Evolutionary conservation across 1,284 basidiomycete genomes (phyloP).

Genomic region (Cryptococcus sp.): DNA sequence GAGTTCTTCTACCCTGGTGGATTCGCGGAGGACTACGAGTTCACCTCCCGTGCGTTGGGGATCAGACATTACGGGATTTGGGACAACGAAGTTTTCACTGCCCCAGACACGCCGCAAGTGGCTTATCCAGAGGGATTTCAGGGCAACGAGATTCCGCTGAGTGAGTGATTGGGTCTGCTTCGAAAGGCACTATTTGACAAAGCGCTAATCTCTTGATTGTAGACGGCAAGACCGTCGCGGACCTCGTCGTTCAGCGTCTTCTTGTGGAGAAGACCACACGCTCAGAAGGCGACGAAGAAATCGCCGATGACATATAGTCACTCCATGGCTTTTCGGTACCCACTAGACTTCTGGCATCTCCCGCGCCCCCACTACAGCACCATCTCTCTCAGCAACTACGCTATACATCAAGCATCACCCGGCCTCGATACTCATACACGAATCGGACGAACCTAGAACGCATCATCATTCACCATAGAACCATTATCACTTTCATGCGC

Average conservation of each 20-base stretch:
- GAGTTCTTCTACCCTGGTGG: slow-evolving; percentile 75
- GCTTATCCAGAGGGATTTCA: slow-evolving; percentile 55
- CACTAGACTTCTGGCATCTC: too few relatives aligned
- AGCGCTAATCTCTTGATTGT: background rate
- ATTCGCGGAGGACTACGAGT: slow-evolving; percentile 77
- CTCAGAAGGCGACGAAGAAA: slow-evolving; percentile 8
- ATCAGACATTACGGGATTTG: slow-evolving; percentile 75
- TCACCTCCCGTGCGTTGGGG: slow-evolving; percentile 64
- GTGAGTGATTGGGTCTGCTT: slow-evolving; percentile 27
- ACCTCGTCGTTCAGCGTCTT: slow-evolving; percentile 49
- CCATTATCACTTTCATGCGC: too few relatives aligned
- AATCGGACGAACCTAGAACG: too few relatives aligned
- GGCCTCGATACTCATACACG: too few relatives aligned
- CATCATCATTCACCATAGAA: too few relatives aligned
- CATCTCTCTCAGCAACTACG: too few relatives aligned
- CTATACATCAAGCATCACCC: too few relatives aligned
- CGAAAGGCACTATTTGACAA: too few relatives aligned
- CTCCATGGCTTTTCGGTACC: too few relatives aligned
- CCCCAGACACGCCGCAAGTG: slow-evolving; percentile 57
- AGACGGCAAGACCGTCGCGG: slow-evolving; percentile 55
- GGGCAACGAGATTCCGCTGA: slow-evolving; percentile 60
- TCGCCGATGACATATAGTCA: background rate
- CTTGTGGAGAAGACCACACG: slow-evolving; percentile 33
- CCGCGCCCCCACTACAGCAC: too few relatives aligned
- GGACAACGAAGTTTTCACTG: slow-evolving; percentile 68